These are phyloP conservation scores for Malassezia dermatis DNA, from an alignment of 1,284 basidiomycete species.

Conservation along the genomic window DNA sequence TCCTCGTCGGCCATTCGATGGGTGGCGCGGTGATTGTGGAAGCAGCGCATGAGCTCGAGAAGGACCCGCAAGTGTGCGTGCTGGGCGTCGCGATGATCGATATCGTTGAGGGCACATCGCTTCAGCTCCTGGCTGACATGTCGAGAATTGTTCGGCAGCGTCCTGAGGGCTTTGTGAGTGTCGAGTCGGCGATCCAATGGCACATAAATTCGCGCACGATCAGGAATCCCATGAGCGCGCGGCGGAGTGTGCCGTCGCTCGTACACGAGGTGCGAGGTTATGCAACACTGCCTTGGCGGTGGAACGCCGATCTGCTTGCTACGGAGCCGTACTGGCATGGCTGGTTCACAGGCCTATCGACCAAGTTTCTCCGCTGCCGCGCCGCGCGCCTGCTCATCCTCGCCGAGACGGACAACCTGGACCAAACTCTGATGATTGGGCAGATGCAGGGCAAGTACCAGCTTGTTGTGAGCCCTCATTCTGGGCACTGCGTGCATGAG, in stretches of 20 bases:
- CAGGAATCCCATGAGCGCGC: slow-evolving; percentile 37
- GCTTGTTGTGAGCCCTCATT: slow-evolving; percentile 70
- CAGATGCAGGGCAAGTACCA: slow-evolving; percentile 95
- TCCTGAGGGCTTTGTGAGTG: slow-evolving; percentile 69
- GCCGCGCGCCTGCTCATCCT: slow-evolving; percentile 77
- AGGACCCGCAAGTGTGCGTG: slow-evolving; percentile 48
- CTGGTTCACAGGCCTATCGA: slow-evolving; percentile 79
- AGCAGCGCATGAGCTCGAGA: slow-evolving; percentile 24
- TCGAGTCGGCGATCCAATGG: slow-evolving; percentile 83
- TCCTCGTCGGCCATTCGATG: slow-evolving; percentile 49
- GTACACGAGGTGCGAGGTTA: slow-evolving; percentile 11
- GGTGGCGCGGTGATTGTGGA: slow-evolving; percentile 40
- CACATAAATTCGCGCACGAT: slow-evolving; percentile 56
- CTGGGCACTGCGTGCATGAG: slow-evolving; percentile 88
- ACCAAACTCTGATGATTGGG: slow-evolving; percentile 88
- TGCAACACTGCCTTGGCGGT: slow-evolving; percentile 50
- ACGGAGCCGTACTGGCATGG: slow-evolving; percentile 86
- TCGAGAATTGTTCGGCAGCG: slow-evolving; percentile 70
- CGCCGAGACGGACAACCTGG: slow-evolving; percentile 83
- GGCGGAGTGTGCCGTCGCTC: slow-evolving; percentile 39
- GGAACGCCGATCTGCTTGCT: slow-evolving; percentile 71
- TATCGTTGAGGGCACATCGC: slow-evolving; percentile 93
- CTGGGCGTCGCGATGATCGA: slow-evolving; percentile 80
- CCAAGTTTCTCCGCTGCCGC: slow-evolving; percentile 63
- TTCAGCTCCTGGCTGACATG: slow-evolving; percentile 86